Evolutionary conservation across 306 rosid species (phyloP).

Genomic region (Parietaria judaica): DNA sequence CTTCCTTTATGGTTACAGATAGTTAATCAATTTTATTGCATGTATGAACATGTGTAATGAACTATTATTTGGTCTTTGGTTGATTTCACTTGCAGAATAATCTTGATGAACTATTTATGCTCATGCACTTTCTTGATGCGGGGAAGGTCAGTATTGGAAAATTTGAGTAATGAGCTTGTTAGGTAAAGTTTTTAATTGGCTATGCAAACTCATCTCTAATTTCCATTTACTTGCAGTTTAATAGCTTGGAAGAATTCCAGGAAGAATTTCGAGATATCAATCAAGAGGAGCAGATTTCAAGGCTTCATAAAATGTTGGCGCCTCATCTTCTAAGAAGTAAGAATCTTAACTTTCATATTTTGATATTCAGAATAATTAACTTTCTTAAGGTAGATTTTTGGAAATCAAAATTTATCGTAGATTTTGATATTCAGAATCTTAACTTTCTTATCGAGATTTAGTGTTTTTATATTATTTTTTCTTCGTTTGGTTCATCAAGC

Average conservation of each 20-base stretch:
- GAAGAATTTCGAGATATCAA: constrained; percentile 96
- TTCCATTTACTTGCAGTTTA: constrained; percentile 51
- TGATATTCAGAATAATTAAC: constrained; percentile 3
- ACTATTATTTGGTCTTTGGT: constrained; percentile 8
- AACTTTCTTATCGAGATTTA: constrained; percentile 13
- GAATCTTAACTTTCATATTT: constrained; percentile 13
- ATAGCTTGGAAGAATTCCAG: constrained; percentile 96
- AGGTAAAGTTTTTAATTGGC: constrained; percentile 7
- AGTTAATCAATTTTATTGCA: neutral
- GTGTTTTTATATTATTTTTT: neutral
- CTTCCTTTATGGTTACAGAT: constrained; percentile 7
- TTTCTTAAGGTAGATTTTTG: neutral
- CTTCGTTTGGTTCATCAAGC: too few species aligned
- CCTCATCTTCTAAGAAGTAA: constrained; percentile 95
- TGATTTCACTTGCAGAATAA: constrained; percentile 70
- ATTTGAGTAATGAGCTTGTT: constrained; percentile 14
- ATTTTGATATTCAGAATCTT: too few species aligned
- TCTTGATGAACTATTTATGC: constrained; percentile 96
- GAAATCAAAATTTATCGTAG: too few species aligned
- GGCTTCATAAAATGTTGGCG: constrained; percentile 97
- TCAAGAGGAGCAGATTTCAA: constrained; percentile 93
- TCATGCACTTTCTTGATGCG: constrained; percentile 98
- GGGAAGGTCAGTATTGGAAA: constrained; percentile 74
- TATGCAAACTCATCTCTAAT: constrained; percentile 14
- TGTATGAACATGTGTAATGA: neutral